Conservation (phyloP, 148 eudicot genomes). For the Spergularia bocconei region DNA sequence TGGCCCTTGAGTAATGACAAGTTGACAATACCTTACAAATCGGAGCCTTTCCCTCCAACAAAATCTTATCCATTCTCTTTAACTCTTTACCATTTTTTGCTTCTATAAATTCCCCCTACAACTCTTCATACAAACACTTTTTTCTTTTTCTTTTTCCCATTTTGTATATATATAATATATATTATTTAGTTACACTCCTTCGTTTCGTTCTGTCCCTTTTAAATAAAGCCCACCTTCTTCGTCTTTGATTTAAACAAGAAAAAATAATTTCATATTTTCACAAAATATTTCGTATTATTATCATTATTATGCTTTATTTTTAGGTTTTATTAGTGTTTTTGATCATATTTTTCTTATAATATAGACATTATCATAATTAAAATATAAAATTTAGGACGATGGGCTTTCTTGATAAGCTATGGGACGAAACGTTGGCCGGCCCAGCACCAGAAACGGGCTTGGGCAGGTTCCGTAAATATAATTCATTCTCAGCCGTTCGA, state of each 20-base stretch:
- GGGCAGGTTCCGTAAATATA: conserved; percentile 52
- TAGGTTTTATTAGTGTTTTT: neutral
- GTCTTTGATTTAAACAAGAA: neutral
- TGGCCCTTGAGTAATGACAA: conserved; percentile 5
- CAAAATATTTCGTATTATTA: neutral
- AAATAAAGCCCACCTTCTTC: conserved; percentile 16
- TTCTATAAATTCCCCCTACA: neutral
- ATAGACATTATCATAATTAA: neutral
- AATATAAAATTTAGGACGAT: conserved; percentile 22
- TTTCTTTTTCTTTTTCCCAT: neutral
- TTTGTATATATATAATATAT: neutral
- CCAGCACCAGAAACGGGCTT: conserved; percentile 60
- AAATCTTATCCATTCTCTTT: conserved; percentile 29
- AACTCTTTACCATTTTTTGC: neutral
- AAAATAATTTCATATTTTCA: neutral
- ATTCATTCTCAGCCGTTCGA: conserved; percentile 48
- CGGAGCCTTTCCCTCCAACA: neutral
- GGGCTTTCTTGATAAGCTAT: conserved; percentile 71
- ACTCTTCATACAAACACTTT: neutral
- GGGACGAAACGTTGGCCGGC: conserved; percentile 85
- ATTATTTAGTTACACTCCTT: neutral
- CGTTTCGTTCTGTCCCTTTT: conserved; percentile 16
- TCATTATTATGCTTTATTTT: neutral
- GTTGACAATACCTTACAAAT: conserved; percentile 13
- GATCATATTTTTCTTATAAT: neutral